These are phyloP conservation scores for Trypethelium eluteriae DNA, from an alignment of 495 filamentous ascomycete species.

Conservation along the genomic window DNA sequence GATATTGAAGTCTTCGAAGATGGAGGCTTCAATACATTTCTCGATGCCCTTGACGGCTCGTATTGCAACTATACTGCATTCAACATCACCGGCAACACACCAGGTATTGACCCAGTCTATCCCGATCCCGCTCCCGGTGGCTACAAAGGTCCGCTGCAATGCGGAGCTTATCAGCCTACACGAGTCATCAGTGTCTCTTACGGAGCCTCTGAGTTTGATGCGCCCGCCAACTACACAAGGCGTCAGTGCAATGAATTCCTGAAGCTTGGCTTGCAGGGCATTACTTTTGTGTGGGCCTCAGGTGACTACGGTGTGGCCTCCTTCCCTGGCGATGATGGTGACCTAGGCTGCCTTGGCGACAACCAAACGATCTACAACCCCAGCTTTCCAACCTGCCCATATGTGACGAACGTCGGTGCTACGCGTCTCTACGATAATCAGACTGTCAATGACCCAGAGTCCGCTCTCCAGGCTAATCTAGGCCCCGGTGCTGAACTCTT, in stretches of 20 bases:
- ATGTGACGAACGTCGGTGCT: conserved; percentile 19
- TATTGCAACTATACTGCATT: conserved; percentile 20
- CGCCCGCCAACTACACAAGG: conserved; percentile 14
- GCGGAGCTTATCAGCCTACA: conserved; percentile 19
- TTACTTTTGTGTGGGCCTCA: conserved; percentile 19
- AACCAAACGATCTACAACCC: conserved; percentile 24
- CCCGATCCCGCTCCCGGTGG: conserved; percentile 17
- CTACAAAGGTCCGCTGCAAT: conserved; percentile 20
- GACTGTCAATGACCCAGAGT: conserved; percentile 20
- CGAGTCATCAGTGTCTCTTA: conserved; percentile 20
- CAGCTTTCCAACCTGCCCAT: conserved; percentile 18
- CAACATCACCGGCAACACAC: conserved; percentile 15
- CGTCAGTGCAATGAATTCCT: conserved; percentile 28
- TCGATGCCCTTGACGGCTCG: conserved; percentile 23
- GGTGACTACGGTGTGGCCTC: conserved; percentile 25
- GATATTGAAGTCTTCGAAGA: neutral
- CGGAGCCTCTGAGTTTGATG: conserved; percentile 19
- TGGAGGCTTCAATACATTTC: conserved; percentile 15
- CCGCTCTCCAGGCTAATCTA: neutral
- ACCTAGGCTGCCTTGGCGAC: conserved; percentile 16
- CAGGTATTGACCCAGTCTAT: conserved; percentile 18
- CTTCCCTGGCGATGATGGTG: conserved; percentile 3
- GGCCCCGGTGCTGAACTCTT: conserved; percentile 23
- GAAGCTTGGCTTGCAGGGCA: conserved; percentile 27
- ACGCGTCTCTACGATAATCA: conserved; percentile 17